Conservation (phyloP, 164 flowering plant species). For the Vitis labrusca region DNA sequence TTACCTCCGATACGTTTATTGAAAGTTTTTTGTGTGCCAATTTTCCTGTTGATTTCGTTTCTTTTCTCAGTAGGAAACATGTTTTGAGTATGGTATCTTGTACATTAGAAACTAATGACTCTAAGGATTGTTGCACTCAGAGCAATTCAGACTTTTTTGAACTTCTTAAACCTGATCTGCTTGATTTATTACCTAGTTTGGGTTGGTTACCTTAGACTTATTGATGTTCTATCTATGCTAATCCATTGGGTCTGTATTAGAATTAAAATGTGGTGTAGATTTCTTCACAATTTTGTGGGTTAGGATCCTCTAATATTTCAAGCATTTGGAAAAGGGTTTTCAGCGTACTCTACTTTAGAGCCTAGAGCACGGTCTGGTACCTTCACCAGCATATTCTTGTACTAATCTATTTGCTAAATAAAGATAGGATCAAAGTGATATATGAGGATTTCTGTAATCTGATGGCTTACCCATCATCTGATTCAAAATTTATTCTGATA, state of each 20-base stretch:
- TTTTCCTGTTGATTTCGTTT: neutral
- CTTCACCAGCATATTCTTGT: too few relatives aligned
- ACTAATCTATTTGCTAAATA: too few relatives aligned
- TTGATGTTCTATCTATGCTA: neutral
- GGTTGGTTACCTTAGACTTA: neutral
- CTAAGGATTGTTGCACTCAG: neutral
- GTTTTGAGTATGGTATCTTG: neutral
- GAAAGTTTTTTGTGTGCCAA: neutral
- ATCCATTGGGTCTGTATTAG: neutral
- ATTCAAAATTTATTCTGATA: too few relatives aligned
- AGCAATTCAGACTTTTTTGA: neutral
- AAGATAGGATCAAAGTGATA: too few relatives aligned
- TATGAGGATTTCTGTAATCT: too few relatives aligned
- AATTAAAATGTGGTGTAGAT: neutral
- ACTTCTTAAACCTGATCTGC: neutral
- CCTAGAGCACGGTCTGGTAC: too few relatives aligned
- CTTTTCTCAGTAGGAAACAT: neutral
- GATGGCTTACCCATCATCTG: too few relatives aligned
- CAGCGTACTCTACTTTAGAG: too few relatives aligned
- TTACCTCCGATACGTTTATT: neutral
- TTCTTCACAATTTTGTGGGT: neutral
- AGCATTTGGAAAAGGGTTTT: too few relatives aligned
- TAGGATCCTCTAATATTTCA: too few relatives aligned
- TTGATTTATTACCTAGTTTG: neutral
- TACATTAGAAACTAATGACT: neutral